phyloP scores from a whole-genome alignment of 345 rosid genomes.

The Ceriops decandra region DNA sequence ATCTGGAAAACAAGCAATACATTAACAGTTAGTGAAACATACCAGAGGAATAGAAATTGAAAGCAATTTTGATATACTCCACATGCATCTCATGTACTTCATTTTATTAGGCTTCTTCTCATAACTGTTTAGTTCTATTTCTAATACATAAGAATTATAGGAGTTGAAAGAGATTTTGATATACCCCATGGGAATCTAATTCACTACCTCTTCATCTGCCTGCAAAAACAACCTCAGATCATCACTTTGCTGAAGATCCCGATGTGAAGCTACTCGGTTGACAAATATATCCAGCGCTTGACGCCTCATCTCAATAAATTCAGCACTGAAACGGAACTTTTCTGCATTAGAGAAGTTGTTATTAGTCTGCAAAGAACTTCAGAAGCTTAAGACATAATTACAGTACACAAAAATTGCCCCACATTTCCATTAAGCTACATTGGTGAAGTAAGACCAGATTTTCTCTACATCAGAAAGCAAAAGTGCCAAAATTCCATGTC shows the following conservation, averaged over 20 bases:
- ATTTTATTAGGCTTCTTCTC: no score
- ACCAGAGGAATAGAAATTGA: neutral
- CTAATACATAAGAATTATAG: no score
- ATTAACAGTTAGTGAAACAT: neutral
- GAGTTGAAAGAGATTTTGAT: no score
- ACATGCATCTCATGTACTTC: no score
- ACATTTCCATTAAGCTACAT: neutral
- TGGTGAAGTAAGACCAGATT: neutral
- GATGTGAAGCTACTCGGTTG: conserved; percentile 82
- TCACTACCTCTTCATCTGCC: conserved; percentile 93
- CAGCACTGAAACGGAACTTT: conserved; percentile 94
- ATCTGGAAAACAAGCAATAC: conserved; percentile 46
- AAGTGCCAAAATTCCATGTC: neutral
- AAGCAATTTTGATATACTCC: neutral
- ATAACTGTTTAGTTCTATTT: no score
- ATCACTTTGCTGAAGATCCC: conserved; percentile 85
- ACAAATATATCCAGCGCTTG: conserved; percentile 83
- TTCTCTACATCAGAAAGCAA: neutral
- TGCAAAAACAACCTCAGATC: conserved; percentile 92
- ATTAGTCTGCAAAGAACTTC: neutral
- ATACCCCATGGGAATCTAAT: neutral
- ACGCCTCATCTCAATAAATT: conserved; percentile 95
- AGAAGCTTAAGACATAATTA: conserved; percentile 1
- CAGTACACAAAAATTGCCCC: neutral
- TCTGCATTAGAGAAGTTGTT: conserved; percentile 48